These are phyloP conservation scores for Pythium volutum DNA, from an alignment of 352 stramenopile species.

Conservation along the genomic window DNA sequence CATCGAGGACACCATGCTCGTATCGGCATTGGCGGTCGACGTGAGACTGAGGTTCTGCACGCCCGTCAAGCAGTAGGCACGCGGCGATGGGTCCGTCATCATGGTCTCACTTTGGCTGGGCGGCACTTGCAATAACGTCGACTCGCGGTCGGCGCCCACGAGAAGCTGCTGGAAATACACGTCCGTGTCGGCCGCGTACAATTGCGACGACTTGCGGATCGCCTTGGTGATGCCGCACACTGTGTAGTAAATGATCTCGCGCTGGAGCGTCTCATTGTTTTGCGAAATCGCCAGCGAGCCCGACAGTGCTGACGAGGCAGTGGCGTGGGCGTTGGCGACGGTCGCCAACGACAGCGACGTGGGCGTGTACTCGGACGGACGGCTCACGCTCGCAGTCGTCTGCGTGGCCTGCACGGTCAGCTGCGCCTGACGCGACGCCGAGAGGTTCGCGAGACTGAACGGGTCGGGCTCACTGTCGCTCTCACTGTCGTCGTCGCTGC, in stretches of 20 bases:
- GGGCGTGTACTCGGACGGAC: conserved; percentile 1
- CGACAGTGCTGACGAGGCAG: background rate
- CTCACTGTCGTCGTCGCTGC: conserved; percentile 8
- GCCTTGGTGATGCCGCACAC: conserved; percentile 76
- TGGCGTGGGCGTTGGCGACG: background rate
- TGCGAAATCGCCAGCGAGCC: conserved; percentile 45
- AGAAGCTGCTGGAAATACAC: conserved; percentile 41
- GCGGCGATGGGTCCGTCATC: conserved; percentile 38
- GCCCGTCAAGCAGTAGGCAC: conserved; percentile 42
- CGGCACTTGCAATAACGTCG: conserved; percentile 13
- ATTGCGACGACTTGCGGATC: conserved; percentile 52
- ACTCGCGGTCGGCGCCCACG: conserved; percentile 54
- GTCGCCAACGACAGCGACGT: conserved; percentile 6
- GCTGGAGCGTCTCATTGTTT: conserved; percentile 71
- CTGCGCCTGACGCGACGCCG: background rate
- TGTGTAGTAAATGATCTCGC: conserved; percentile 85
- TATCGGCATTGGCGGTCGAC: background rate
- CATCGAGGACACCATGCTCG: conserved; percentile 8
- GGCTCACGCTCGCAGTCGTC: background rate
- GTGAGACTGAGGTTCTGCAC: background rate
- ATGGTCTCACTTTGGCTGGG: conserved; percentile 12
- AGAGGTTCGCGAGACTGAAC: conserved; percentile 1
- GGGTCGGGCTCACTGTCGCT: conserved; percentile 13
- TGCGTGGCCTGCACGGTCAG: background rate
- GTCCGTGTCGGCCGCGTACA: conserved; percentile 18